Evolutionary conservation across 805 yeast genomes (phyloP).

Genomic region (Ogataea salicorniae): DNA sequence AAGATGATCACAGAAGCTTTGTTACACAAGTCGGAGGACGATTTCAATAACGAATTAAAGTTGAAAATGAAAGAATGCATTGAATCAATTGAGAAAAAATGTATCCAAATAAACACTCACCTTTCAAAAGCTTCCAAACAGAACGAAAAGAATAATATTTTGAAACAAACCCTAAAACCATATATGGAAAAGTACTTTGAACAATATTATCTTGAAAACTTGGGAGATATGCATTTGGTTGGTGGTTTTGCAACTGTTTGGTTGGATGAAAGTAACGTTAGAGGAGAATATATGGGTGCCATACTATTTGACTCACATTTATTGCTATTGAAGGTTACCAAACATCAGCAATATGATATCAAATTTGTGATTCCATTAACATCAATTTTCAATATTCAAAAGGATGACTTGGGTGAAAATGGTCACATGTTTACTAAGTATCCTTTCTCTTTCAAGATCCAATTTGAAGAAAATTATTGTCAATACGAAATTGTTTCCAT

Average conservation of each 20-base stretch:
- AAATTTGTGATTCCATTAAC: conserved; percentile 46
- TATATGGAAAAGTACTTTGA: conserved; percentile 8
- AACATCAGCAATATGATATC: conserved; percentile 28
- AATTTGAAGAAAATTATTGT: conserved; percentile 39
- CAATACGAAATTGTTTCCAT: conserved; percentile 42
- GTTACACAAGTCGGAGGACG: conserved; percentile 25
- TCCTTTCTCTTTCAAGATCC: conserved; percentile 36
- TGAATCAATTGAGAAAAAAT: conserved; percentile 14
- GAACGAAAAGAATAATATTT: conserved; percentile 10
- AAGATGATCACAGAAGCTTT: conserved; percentile 44
- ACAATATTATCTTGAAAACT: conserved; percentile 34
- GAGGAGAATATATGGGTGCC: conserved; percentile 28
- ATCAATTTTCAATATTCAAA: conserved; percentile 18
- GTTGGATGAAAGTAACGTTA: conserved; percentile 24
- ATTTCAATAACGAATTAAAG: conserved; percentile 18
- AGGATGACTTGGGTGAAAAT: conserved; percentile 20
- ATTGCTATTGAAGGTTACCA: conserved; percentile 24
- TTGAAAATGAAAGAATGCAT: conserved; percentile 26
- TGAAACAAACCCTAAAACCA: conserved; percentile 13
- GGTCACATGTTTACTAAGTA: conserved; percentile 28
- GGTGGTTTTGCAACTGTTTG: conserved; percentile 42
- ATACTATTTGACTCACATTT: conserved; percentile 49
- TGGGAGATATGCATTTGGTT: conserved; percentile 40
- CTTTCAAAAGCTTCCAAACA: conserved; percentile 17
- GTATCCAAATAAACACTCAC: conserved; percentile 20